Percentiles rank a stretch among this genome's conserved stretches.
Conservation (phyloP, 2,329 filamentous ascomycete genomes). For the Neodidymelliopsis sp. region DNA sequence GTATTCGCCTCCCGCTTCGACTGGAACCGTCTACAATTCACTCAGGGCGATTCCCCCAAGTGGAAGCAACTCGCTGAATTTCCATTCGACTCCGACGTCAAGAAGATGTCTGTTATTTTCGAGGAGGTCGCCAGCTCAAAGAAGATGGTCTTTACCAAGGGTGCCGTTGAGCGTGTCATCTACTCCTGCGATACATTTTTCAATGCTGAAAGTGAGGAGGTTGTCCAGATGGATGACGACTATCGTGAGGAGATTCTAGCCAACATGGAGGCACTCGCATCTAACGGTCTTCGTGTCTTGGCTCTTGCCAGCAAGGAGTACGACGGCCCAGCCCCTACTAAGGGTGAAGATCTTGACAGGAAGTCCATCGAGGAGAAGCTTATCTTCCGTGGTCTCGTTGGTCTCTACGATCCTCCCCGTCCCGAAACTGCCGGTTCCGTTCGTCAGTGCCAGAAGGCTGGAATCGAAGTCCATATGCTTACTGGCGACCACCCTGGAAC, state of each 20-base stretch:
- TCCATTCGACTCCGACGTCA: slow-evolving; percentile 75
- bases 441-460: slow-evolving; percentile 38
- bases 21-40: slow-evolving; percentile 60
- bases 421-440: slow-evolving; percentile 72
- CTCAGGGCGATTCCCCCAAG: slow-evolving; percentile 33
- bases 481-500: slow-evolving; percentile 57
- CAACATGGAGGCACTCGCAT: slow-evolving; percentile 73
- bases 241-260: slow-evolving; percentile 64
- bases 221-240: slow-evolving; percentile 57
- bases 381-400: slow-evolving; percentile 77
- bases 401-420: slow-evolving; percentile 85
- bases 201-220: slow-evolving; percentile 54
- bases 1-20: slow-evolving; percentile 76
- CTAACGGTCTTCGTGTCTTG: slow-evolving; percentile 72
- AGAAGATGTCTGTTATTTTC: slow-evolving; percentile 78
- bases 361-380: slow-evolving; percentile 70
- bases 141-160: slow-evolving; percentile 66
- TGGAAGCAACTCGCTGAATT: slow-evolving; percentile 65
- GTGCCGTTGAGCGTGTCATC: slow-evolving; percentile 71
- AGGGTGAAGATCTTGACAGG: slow-evolving; percentile 60
- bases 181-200: slow-evolving; percentile 62
- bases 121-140: slow-evolving; percentile 45
- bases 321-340: slow-evolving; percentile 51
- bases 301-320: slow-evolving; percentile 64
- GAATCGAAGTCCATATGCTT: slow-evolving; percentile 57